phyloP scores from a whole-genome alignment of 2,329 filamentous ascomycete species.

The Diaporthe ilicicola region DNA sequence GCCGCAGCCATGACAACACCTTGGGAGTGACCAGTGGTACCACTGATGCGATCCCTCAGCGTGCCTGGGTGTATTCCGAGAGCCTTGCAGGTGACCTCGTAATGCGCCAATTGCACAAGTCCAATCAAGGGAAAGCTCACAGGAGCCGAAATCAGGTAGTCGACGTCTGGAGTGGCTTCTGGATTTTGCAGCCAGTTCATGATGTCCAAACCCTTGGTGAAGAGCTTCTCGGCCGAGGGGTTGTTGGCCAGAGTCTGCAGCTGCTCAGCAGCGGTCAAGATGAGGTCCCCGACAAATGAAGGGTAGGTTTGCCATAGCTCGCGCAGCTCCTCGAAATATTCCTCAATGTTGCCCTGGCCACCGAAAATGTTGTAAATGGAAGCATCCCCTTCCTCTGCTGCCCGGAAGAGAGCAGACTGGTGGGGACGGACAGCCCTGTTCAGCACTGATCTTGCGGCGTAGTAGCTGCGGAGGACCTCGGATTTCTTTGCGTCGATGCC shows the following conservation, averaged over 20 bases:
- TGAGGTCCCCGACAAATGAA: conserved; percentile 86
- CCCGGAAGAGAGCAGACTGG: conserved; percentile 90
- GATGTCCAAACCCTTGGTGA: conserved; percentile 95
- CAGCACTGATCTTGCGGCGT: conserved; percentile 82
- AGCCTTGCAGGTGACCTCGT: conserved; percentile 91
- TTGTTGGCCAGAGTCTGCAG: conserved; percentile 87
- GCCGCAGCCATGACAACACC: conserved; percentile 93
- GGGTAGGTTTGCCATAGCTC: conserved; percentile 92
- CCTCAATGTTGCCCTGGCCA: conserved; percentile 98
- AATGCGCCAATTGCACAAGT: conserved; percentile 94
- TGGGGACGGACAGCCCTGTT: conserved; percentile 90
- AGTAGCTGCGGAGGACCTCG: conserved; percentile 89
- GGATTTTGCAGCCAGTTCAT: conserved; percentile 91
- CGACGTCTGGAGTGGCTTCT: conserved; percentile 89
- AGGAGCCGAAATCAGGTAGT: conserved; percentile 93
- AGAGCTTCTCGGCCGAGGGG: conserved; percentile 90
- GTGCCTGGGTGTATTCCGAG: conserved; percentile 90
- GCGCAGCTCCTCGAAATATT: conserved; percentile 97
- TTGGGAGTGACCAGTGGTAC: conserved; percentile 95
- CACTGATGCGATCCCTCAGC: conserved; percentile 83
- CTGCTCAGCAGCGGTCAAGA: conserved; percentile 82
- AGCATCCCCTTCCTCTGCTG: conserved; percentile 83
- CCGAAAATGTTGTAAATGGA: conserved; percentile 94
- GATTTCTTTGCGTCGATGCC: conserved; percentile 95
- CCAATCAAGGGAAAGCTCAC: conserved; percentile 97